These are phyloP conservation scores for Ophiostoma sp. DNA, from an alignment of 2,329 filamentous ascomycete species.

Conservation along the genomic window DNA sequence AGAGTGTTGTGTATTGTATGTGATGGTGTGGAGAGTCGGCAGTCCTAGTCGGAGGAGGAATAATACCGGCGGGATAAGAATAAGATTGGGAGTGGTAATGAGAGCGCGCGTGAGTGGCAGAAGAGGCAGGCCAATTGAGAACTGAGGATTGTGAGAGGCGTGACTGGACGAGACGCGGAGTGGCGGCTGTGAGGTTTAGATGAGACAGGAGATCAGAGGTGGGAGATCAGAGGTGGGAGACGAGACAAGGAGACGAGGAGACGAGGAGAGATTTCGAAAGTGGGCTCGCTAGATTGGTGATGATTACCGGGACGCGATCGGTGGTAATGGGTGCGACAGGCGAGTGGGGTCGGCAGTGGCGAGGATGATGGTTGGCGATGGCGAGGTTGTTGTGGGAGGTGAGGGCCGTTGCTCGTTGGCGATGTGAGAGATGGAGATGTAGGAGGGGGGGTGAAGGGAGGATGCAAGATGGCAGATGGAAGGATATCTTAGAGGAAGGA, in stretches of 20 bases:
- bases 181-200: background rate
- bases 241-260: background rate
- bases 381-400: background rate
- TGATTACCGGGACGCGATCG: constrained; percentile 2
- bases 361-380: background rate
- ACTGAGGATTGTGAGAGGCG: background rate
- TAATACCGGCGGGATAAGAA: too few relatives aligned
- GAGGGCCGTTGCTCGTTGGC: background rate
- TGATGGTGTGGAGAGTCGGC: constrained; percentile 3
- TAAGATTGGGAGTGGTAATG: background rate
- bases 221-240: background rate
- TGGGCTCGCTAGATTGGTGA: constrained; percentile 8
- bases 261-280: background rate
- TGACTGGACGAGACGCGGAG: background rate
- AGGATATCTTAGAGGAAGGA: background rate
- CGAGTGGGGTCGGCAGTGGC: background rate
- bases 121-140: background rate
- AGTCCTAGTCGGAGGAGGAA: background rate
- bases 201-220: background rate
- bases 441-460: background rate
- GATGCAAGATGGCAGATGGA: background rate
- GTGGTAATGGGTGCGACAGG: constrained; percentile 5
- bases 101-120: background rate
- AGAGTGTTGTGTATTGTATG: background rate
- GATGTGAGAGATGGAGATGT: background rate